These are phyloP conservation scores for Lodderomyces jiufengensis DNA, from an alignment of 1,139 yeast genomes.

Conservation along the genomic window DNA sequence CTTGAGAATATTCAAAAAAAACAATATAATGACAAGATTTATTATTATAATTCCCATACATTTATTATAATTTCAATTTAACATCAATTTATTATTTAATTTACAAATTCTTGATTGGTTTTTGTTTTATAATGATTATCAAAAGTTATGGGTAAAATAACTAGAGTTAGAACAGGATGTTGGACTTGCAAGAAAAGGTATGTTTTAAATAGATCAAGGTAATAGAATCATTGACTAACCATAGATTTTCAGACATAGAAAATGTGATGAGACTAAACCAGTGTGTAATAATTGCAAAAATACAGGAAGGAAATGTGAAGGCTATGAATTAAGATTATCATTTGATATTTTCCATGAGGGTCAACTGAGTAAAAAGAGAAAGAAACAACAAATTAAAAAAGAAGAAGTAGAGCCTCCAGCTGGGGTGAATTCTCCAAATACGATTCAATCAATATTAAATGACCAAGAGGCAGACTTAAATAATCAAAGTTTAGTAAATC, in stretches of 20 bases:
- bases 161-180: conserved; percentile 50
- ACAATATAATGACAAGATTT: too few relatives aligned
- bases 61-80: too few relatives aligned
- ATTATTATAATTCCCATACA: too few relatives aligned
- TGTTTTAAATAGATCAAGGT: conserved; percentile 11
- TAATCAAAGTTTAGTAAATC: background rate
- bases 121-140: too few relatives aligned
- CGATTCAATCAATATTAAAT: background rate
- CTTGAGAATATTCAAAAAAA: too few relatives aligned
- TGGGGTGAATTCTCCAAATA: background rate
- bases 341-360: conserved; percentile 45
- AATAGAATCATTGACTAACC: conserved; percentile 3
- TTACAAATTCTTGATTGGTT: too few relatives aligned
- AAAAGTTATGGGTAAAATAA: conserved; percentile 41
- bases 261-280: conserved; percentile 59
- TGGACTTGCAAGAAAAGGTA: conserved; percentile 44
- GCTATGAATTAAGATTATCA: conserved; percentile 43
- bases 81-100: background rate
- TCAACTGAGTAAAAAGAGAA: conserved; percentile 10
- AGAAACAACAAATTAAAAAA: background rate
- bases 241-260: conserved; percentile 33
- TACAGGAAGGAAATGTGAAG: conserved; percentile 44
- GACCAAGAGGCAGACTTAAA: background rate
- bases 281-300: conserved; percentile 48
- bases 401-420: background rate